Base-by-base conservation (phyloP, 257 asterid species). In the Lantana camara region DNA sequence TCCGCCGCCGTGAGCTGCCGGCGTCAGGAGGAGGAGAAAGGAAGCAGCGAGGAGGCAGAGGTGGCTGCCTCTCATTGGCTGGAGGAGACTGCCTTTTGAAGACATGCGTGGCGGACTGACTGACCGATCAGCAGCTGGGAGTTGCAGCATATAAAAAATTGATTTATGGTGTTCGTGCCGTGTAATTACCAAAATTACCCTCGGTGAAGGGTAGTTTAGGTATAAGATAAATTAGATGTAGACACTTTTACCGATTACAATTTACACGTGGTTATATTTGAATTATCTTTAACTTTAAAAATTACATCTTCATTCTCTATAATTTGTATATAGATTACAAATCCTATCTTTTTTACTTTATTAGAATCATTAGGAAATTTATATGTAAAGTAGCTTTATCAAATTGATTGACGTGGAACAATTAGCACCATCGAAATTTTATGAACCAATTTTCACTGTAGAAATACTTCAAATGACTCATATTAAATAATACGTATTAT, bases 1-100 rank as follows among this genome's bases (percentile, higher is more conserved):
- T 9, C 38, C 80, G 52, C 60, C 67, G 24, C 77, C 87, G 23
- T 75, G 66, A 24, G 76, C 75, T 60, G 62, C 57, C 73, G 80
- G 44, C 9, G 53, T 12, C 37, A 63, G 68, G 42, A 87, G 57
- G 69, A 88, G 70, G 73, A 84, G 69, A 48, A 77, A 32, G 30
- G 76, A 45, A 27, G 63, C 67, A 40, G 74, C 59, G 70, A 67
- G 48, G 34, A 74, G 41, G 11, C 62, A 51, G 75, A 70, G 82
- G 80, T 69, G 84, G 69, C 76, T 57, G 69, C 83, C 83, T 65
- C 83, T 80, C 96, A 90, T 90, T 76, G 73, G 73, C 30, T 59
- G 56, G 61, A 60, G 27, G 54, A 8, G 50, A 32, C 71, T 57
- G 73, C 66, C 74, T 21, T 35, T 57, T 68, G 74, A 47, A 49